Percentiles rank a stretch among this genome's conserved stretches.
phyloP scores from a whole-genome alignment of 2,329 filamentous ascomycete genomes.

The Fusarium pseudograminearum region DNA sequence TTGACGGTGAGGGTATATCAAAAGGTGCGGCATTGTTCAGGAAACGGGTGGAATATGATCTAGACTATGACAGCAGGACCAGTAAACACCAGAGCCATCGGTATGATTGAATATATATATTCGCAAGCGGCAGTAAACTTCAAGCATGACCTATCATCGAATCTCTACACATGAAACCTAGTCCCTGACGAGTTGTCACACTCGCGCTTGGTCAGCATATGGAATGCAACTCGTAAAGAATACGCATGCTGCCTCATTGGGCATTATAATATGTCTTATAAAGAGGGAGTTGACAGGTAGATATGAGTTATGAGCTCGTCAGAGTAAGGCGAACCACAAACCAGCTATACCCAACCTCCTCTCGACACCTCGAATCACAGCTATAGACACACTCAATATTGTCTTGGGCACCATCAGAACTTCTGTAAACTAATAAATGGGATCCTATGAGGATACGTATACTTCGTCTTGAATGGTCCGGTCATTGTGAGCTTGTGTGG shows the following conservation, averaged over 20 bases:
- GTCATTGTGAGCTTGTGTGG: background rate
- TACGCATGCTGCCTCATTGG: background rate
- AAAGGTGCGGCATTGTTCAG: background rate
- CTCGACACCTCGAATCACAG: conserved; percentile 9
- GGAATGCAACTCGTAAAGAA: background rate
- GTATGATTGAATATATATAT: background rate
- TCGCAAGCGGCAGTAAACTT: background rate
- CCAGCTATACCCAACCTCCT: conserved; percentile 1
- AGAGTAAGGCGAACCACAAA: conserved; percentile 36
- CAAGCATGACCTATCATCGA: conserved; percentile 12
- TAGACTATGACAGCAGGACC: background rate
- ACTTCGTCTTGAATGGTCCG: background rate
- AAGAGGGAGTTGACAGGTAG: background rate
- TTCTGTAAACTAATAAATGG: background rate
- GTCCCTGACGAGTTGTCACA: conserved; percentile 19
- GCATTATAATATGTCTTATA: conserved; percentile 12
- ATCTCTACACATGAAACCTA: conserved; percentile 9
- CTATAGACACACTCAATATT: background rate
- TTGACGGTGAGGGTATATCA: too few species aligned
- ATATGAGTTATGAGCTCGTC: background rate
- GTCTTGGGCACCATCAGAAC: background rate
- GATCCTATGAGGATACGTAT: background rate
- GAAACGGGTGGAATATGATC: background rate
- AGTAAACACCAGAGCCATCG: background rate
- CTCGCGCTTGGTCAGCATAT: conserved; percentile 16